Percentiles rank a stretch among this genome's conserved stretches.
Conservation (phyloP, 129 eudicot genomes). For the Artemisia tridentata region DNA sequence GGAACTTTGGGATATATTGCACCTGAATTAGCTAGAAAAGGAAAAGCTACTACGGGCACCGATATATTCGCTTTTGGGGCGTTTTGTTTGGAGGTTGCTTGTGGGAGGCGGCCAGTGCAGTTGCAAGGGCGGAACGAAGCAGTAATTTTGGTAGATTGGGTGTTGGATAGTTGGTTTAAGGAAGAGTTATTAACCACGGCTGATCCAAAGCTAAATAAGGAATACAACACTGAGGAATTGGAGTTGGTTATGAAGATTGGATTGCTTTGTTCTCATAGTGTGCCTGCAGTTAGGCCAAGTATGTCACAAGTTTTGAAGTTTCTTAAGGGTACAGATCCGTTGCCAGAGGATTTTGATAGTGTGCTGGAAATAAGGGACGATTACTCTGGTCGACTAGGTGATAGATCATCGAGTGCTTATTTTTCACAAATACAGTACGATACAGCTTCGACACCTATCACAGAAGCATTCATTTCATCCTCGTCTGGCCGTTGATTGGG, state of each 20-base stretch:
- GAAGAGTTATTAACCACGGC: conserved; percentile 14
- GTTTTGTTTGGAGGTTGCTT: conserved; percentile 35
- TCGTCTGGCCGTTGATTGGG: conserved; percentile 30
- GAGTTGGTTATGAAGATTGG: conserved; percentile 38
- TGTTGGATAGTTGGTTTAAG: conserved; percentile 38
- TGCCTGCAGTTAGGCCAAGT: conserved; percentile 37
- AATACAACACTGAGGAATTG: conserved; percentile 17
- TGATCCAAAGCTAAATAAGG: conserved; percentile 20
- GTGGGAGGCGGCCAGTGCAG: conserved; percentile 43
- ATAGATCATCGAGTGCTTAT: conserved; percentile 20
- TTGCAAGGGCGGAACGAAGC: conserved; percentile 33
- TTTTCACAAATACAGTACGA: conserved; percentile 30
- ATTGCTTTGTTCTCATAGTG: conserved; percentile 31
- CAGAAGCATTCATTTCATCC: conserved; percentile 15
- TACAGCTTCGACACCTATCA: conserved; percentile 30
- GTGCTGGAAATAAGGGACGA: conserved; percentile 34
- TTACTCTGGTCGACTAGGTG: conserved; percentile 32
- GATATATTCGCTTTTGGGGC: conserved; percentile 49
- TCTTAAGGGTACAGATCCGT: conserved; percentile 13
- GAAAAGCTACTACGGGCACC: conserved; percentile 41
- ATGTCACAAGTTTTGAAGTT: conserved; percentile 40
- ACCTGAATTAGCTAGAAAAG: conserved; percentile 42
- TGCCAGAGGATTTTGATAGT: conserved; percentile 32
- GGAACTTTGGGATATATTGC: conserved; percentile 49
- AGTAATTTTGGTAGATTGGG: conserved; percentile 34